Percentiles rank a stretch among this genome's conserved stretches.
Evolutionary conservation across 2,329 filamentous ascomycete species (phyloP).

Genomic region (Colletotrichum sp.): DNA sequence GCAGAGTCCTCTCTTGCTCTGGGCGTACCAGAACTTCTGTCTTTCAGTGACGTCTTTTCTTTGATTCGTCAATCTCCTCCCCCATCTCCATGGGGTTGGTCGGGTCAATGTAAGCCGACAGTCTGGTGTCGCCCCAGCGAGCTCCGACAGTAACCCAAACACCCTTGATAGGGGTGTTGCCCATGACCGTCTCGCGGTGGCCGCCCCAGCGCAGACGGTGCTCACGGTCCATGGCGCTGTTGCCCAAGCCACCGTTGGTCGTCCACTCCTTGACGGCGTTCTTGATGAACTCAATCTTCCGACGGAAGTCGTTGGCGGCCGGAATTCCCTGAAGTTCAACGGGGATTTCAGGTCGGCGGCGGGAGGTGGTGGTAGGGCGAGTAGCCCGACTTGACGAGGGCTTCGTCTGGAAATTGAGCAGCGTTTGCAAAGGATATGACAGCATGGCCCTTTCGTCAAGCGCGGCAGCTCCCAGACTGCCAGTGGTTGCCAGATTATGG

Average conservation of each 20-base stretch:
- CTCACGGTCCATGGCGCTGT: conserved; percentile 63
- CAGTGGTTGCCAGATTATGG: conserved; percentile 65
- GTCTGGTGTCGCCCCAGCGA: conserved; percentile 61
- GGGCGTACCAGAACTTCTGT: not conserved
- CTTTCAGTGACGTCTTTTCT: conserved; percentile 27
- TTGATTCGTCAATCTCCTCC: conserved; percentile 56
- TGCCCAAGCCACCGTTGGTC: conserved; percentile 71
- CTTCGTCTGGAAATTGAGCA: conserved; percentile 70
- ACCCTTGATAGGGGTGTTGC: conserved; percentile 62
- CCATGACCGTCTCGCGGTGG: conserved; percentile 58
- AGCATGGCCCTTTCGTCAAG: conserved; percentile 74
- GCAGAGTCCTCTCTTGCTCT: not conserved
- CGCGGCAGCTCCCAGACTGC: conserved; percentile 73
- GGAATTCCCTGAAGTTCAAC: conserved; percentile 68
- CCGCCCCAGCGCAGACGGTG: conserved; percentile 64
- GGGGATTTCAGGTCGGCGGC: conserved; percentile 65
- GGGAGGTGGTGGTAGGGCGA: conserved; percentile 50
- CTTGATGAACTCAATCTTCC: conserved; percentile 76
- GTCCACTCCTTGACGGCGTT: conserved; percentile 75
- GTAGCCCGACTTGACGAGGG: conserved; percentile 43
- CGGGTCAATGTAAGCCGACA: conserved; percentile 61
- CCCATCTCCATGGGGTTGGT: conserved; percentile 58
- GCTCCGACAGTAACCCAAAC: conserved; percentile 74
- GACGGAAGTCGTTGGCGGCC: conserved; percentile 73
- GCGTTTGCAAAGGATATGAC: conserved; percentile 73